A percentile compares a stretch with the other conserved stretches of the same genome.
These are phyloP conservation scores for Nadsonia commutata DNA, from an alignment of 1,139 yeast species.

Conservation along the genomic window DNA sequence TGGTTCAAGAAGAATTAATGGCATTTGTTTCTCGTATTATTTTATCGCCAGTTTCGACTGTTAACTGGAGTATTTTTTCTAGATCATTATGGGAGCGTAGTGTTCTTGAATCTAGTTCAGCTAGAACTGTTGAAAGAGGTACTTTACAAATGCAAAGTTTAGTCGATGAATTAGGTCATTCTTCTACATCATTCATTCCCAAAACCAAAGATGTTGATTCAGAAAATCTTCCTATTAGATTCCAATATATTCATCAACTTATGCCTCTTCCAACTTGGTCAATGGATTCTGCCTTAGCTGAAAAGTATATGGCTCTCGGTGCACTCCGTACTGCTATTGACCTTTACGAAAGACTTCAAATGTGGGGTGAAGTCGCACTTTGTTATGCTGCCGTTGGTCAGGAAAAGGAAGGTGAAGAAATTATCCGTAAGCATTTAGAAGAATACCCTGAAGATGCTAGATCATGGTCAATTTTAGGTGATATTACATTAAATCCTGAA, in stretches of 20 bases:
- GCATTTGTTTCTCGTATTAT: conserved; percentile 65
- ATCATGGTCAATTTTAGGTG: conserved; percentile 77
- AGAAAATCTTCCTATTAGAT: conserved; percentile 31
- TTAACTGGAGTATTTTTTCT: conserved; percentile 70
- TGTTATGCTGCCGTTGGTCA: conserved; percentile 83
- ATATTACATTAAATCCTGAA: conserved; percentile 59
- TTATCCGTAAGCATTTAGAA: conserved; percentile 41
- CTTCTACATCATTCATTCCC: conserved; percentile 51
- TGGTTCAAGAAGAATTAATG: conserved; percentile 68
- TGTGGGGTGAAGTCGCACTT: conserved; percentile 74
- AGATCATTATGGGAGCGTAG: conserved; percentile 88
- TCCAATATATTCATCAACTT: conserved; percentile 58
- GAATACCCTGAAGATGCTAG: conserved; percentile 64
- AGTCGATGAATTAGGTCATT: conserved; percentile 76
- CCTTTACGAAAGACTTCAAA: conserved; percentile 65
- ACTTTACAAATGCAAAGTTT: conserved; percentile 83
- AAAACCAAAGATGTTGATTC: conserved; percentile 26
- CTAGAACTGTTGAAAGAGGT: conserved; percentile 88
- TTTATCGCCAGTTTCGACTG: conserved; percentile 31
- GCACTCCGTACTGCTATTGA: conserved; percentile 77
- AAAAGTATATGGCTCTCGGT: conserved; percentile 77
- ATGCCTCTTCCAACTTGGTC: conserved; percentile 78
- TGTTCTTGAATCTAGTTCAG: conserved; percentile 58
- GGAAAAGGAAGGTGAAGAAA: conserved; percentile 46
- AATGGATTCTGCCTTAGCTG: conserved; percentile 72